phyloP scores from a whole-genome alignment of 1,284 basidiomycete genomes.

The Ganoderma meredithae region DNA sequence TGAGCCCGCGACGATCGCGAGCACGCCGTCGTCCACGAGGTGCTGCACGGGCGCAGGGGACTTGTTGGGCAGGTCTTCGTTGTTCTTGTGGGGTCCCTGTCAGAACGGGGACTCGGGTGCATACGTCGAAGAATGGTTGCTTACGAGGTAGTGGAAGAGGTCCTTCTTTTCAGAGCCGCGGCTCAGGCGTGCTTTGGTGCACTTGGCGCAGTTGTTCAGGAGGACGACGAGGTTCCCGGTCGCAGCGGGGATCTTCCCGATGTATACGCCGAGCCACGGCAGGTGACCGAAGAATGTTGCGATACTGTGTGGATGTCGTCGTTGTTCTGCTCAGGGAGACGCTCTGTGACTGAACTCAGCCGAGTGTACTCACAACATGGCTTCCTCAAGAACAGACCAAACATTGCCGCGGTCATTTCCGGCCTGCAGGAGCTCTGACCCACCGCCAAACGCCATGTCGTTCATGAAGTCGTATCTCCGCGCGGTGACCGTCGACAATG shows the following conservation, averaged over 20 bases:
- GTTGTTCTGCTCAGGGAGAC: neutral
- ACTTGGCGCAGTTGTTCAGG: slow-evolving; percentile 12
- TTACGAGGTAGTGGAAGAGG: slow-evolving; percentile 34
- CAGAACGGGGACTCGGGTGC: no score
- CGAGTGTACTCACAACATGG: slow-evolving; percentile 4
- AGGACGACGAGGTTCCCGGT: slow-evolving; percentile 18
- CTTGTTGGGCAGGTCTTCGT: slow-evolving; percentile 30
- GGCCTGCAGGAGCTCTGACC: slow-evolving; percentile 7
- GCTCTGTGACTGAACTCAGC: neutral
- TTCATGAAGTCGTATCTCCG: slow-evolving; percentile 14
- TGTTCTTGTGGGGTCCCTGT: slow-evolving; percentile 20
- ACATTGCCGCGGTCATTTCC: neutral
- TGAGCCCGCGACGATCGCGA: slow-evolving; percentile 40
- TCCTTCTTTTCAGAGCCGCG: slow-evolving; percentile 28
- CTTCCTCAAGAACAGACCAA: slow-evolving; percentile 1
- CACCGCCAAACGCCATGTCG: slow-evolving; percentile 14
- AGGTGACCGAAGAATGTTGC: slow-evolving; percentile 2
- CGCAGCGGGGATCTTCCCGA: slow-evolving; percentile 11
- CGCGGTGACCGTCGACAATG: neutral
- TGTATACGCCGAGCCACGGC: slow-evolving; percentile 5
- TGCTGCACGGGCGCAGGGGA: slow-evolving; percentile 19
- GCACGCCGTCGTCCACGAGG: slow-evolving; percentile 28
- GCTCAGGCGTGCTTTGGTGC: slow-evolving; percentile 19
- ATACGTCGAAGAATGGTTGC: neutral
- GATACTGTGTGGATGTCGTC: neutral